Base-by-base conservation (phyloP, 1,284 basidiomycete genomes). In the Cerioporus squamosus region DNA sequence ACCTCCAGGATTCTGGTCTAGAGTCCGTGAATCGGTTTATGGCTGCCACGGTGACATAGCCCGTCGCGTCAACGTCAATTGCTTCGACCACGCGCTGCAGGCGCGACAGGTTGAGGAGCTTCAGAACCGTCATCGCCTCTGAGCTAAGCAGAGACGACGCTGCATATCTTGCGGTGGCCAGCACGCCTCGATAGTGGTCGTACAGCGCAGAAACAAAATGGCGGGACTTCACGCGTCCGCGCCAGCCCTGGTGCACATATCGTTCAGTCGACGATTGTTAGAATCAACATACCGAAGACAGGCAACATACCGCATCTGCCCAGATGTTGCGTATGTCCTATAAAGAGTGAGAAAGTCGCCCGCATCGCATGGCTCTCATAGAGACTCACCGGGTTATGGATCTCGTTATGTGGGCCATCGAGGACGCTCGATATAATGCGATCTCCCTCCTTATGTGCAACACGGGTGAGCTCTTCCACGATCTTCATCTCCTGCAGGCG, bases 51-150 rank as follows among this genome's bases (percentile, higher is more conserved):
- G 76, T 81, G 31, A 79, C 69, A 48, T 75, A 81, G 0, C 80
- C 79, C 0, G 79, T 79, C 0, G 75, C 77, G 57, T 83, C 81
- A 45, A 82, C 79, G 54, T 82, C 80, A 20, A 82, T 73, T 0
- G 81, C 80, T 57, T 83, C 80, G 15, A 71, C 60, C 50, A 81
- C 76, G 4, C 75, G 72, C 55, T 79, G 80, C 5, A 81, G 64
- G 50, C 76, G 74, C 5, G 69, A 68, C 12, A 76, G 64, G 44
- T 74, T 78, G 56, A 83, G 75, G 59, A 77, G 79, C 8, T 75
- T 69, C 22, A 79, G 61, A 12, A 61, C 59, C 3, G 72, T 74
- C 33, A 72, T 53, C 52, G 63, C 55, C 2, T 62, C 47, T n/a
- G 47, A 44, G 9, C 36, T 47, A 29, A 47, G 8, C 33, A 36